A percentile compares a stretch with the other conserved stretches of the same genome.
These are phyloP conservation scores for Epichloe gansuensis DNA, from an alignment of 2,329 filamentous ascomycete genomes.

Conservation along the genomic window DNA sequence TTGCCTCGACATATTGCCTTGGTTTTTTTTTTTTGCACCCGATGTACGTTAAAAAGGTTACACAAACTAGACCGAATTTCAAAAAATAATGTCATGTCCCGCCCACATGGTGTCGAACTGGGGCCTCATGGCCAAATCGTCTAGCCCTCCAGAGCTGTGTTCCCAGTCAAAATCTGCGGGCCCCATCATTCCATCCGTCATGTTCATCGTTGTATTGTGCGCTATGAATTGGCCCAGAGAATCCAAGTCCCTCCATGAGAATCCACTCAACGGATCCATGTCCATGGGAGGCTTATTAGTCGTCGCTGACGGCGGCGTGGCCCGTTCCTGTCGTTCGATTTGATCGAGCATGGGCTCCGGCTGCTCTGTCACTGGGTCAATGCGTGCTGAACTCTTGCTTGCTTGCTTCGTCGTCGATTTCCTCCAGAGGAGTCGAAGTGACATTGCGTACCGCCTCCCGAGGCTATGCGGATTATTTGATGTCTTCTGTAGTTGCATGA, in stretches of 20 bases:
- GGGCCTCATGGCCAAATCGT: slow-evolving; percentile 10
- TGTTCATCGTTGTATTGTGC: slow-evolving; percentile 12
- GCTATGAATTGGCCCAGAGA: slow-evolving; percentile 42
- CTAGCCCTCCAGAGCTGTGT: slow-evolving; percentile 10
- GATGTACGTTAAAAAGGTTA: background rate
- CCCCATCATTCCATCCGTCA: slow-evolving; percentile 15
- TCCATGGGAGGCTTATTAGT: slow-evolving; percentile 13
- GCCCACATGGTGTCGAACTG: slow-evolving; percentile 12
- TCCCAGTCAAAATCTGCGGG: slow-evolving; percentile 15
- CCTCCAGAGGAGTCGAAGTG: slow-evolving; percentile 48
- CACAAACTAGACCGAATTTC: background rate
- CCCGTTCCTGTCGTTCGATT: slow-evolving; percentile 11
- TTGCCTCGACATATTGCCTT: no score
- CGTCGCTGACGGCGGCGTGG: background rate
- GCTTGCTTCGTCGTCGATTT: slow-evolving; percentile 16
- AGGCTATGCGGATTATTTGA: slow-evolving; percentile 45
- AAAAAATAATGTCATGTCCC: slow-evolving; percentile 13
- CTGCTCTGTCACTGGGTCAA: slow-evolving; percentile 11
- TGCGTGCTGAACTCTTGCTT: slow-evolving; percentile 1
- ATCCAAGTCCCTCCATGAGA: slow-evolving; percentile 49
- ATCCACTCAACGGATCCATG: slow-evolving; percentile 37
- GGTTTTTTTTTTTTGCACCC: background rate
- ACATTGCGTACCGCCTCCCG: slow-evolving; percentile 46
- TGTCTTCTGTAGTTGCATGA: slow-evolving; percentile 44
- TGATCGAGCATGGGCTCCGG: slow-evolving; percentile 10